Percentiles rank a stretch among this genome's conserved stretches.
These are phyloP conservation scores for Solanum pennellii DNA, from an alignment of 257 asterid species.

Conservation along the genomic window DNA sequence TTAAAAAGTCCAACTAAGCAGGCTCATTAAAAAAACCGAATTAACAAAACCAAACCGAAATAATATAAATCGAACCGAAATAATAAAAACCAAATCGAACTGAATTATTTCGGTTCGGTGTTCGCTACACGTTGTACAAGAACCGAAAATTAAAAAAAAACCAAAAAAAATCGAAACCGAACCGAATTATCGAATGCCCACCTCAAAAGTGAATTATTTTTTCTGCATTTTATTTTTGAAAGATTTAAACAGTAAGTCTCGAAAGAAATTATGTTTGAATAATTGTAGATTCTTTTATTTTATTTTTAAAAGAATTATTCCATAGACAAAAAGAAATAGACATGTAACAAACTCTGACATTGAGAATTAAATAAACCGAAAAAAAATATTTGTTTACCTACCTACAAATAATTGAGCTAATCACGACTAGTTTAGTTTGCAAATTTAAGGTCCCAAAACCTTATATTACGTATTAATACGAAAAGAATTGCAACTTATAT, in stretches of 20 bases:
- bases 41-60: no score
- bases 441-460: background rate
- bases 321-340: background rate
- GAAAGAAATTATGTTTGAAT: background rate
- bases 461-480: no score
- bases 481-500: no score
- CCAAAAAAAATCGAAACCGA: rapidly evolving
- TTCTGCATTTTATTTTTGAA: background rate
- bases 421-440: background rate
- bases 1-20: no score
- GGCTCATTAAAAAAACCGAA: no score
- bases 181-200: no score
- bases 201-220: no score
- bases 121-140: no score
- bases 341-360: background rate
- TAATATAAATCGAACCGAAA: no score
- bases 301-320: background rate
- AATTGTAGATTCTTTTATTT: background rate
- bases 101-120: no score
- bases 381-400: background rate
- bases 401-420: background rate
- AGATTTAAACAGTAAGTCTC: background rate
- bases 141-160: no score
- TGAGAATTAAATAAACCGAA: background rate
- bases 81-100: no score